Evolutionary conservation across 805 yeast species (phyloP).

Genomic region (Starmerella etchellsii): DNA sequence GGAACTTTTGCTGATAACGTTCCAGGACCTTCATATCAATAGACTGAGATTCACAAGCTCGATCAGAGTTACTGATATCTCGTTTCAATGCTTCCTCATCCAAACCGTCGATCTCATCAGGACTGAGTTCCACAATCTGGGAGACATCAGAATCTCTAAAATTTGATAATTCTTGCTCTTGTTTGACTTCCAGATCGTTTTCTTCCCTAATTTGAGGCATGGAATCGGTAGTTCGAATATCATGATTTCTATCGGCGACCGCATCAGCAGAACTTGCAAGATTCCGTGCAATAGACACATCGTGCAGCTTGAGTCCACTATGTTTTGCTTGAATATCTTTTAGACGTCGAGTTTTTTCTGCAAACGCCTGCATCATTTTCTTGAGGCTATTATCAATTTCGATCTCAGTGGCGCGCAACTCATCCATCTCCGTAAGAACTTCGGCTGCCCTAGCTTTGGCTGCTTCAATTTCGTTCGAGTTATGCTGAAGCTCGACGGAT

Average conservation of each 20-base stretch:
- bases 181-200: background rate
- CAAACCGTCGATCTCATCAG: constrained; percentile 19
- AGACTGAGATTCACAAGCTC: constrained; percentile 31
- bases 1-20: constrained; percentile 57
- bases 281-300: constrained; percentile 6
- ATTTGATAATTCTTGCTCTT: background rate
- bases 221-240: background rate
- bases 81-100: constrained; percentile 15
- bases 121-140: constrained; percentile 13
- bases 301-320: constrained; percentile 4
- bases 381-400: constrained; percentile 10
- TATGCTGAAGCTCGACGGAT: background rate
- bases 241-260: background rate
- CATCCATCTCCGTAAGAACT: constrained; percentile 29
- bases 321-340: background rate
- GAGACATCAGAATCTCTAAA: background rate
- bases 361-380: background rate
- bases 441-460: constrained; percentile 22
- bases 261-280: background rate
- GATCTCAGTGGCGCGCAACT: constrained; percentile 21
- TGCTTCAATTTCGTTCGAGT: constrained; percentile 2
- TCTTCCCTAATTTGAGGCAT: background rate
- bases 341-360: background rate
- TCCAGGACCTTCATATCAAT: constrained; percentile 63
- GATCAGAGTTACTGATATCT: constrained; percentile 7